Evolutionary conservation across 83 land plant species (phyloP), one percentile per base, ranked within the genome.

Genomic region (Isoetes engelmannii): DNA sequence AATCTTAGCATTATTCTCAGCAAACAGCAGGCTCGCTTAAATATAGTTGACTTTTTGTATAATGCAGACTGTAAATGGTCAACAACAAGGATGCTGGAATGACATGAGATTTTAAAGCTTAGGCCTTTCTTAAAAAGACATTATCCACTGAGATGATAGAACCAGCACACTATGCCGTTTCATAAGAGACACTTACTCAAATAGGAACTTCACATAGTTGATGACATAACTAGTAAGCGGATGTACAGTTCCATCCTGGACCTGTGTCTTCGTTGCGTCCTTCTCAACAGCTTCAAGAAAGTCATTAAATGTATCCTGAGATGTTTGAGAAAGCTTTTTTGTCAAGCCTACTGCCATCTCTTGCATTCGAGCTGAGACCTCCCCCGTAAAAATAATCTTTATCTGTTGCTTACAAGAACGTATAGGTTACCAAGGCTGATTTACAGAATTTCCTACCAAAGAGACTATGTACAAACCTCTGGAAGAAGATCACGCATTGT

Each of bases 301-400:
- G 17, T 80, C 82, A 62, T 54, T 62, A 63, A 76, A 56, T 42
- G 61, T 72, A 47, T 64, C 77, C 45, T 51, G 67, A 44, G 69
- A 68, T 42, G 78, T 72, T 28, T 75, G 76, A 10, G 56, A 6
- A 75, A 86, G 55, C 53, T 71, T 74, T 63, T 79, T 82, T 59
- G 84, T 78, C 63, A 86, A 70, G 45, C 75, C 72, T 37, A 74
- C 43, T 10, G 81, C 84, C 21, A 78, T 66, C 17, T 86, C 84
- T 6, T 82, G 79, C 77, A 84, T 81, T 54, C 70, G 71, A 28
- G 80, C 66, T 44, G 87, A 81, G 20, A 82, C 67, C 44, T 81
- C 88, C 42, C 84, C 84, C 63, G 70, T 74, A 71, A 86, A 86
- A 9, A 86, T 76, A 45, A 48, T 17, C 61, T 84, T 80, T 57